phyloP scores from a whole-genome alignment of 495 filamentous ascomycete species.

The Neurospora tetraspora region DNA sequence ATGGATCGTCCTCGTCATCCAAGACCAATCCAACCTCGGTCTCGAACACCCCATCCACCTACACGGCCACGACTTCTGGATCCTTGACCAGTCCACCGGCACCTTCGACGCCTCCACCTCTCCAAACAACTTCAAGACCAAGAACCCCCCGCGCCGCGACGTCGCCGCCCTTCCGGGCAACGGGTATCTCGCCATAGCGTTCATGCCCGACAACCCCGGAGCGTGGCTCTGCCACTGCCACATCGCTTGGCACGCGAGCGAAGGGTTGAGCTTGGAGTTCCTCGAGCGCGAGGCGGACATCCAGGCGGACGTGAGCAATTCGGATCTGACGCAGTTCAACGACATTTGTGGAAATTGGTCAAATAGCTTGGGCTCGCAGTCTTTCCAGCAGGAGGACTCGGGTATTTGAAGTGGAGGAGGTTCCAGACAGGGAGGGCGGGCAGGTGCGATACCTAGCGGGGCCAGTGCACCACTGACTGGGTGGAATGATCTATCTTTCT shows the following conservation, averaged over 20 bases:
- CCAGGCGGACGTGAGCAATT: neutral
- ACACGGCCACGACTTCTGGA: slow-evolving; percentile 16
- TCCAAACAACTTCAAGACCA: slow-evolving; percentile 21
- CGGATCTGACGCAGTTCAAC: neutral
- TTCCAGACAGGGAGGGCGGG: neutral
- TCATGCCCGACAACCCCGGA: slow-evolving; percentile 43
- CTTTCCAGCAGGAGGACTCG: slow-evolving; percentile 11
- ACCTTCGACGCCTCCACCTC: slow-evolving; percentile 1
- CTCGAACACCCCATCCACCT: slow-evolving; percentile 19
- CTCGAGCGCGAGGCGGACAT: slow-evolving; percentile 8
- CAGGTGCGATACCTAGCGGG: neutral
- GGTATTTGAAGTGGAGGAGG: neutral
- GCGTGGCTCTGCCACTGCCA: slow-evolving; percentile 20
- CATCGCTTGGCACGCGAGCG: slow-evolving; percentile 17
- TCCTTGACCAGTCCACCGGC: slow-evolving; percentile 6
- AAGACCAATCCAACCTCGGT: slow-evolving; percentile 4
- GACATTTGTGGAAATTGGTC: slow-evolving; percentile 5
- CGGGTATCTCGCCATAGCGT: slow-evolving; percentile 43
- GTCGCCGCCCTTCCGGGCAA: slow-evolving; percentile 42
- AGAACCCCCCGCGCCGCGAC: slow-evolving; percentile 48
- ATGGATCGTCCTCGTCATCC: slow-evolving; percentile 16
- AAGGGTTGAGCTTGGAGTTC: slow-evolving; percentile 13
- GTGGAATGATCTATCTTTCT: too few species aligned
- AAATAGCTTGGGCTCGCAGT: neutral
- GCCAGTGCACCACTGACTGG: neutral